A percentile compares a stretch with the other conserved stretches of the same genome.
These are phyloP conservation scores for Psilocybe subaeruginosa DNA, from an alignment of 768 basidiomycete species.

Conservation along the genomic window DNA sequence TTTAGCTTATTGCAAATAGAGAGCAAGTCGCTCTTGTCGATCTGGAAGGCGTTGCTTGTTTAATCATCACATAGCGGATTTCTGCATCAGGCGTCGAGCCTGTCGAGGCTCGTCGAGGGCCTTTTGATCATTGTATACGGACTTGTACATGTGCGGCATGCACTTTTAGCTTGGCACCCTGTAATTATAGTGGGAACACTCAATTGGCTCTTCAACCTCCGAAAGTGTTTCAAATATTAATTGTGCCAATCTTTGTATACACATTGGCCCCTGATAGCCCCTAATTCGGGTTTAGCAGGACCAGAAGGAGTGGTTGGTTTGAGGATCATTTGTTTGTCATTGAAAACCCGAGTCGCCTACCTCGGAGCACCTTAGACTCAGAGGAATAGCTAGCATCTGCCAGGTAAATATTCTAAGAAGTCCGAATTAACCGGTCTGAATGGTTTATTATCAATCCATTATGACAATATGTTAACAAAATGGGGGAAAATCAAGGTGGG, in stretches of 20 bases:
- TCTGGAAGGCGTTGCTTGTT: conserved; percentile 50
- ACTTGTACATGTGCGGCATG: neutral
- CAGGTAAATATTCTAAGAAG: too few relatives aligned
- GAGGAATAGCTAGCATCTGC: too few relatives aligned
- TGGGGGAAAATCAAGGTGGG: neutral
- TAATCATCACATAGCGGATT: conserved; percentile 54
- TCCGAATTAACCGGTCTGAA: neutral
- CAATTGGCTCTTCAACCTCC: neutral
- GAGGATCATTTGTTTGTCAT: too few relatives aligned
- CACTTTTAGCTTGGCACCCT: neutral
- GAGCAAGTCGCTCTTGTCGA: conserved; percentile 55
- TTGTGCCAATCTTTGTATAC: too few relatives aligned
- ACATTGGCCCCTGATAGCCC: too few relatives aligned
- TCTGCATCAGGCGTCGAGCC: neutral
- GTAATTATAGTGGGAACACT: neutral
- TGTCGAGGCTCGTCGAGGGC: neutral
- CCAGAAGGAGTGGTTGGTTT: too few relatives aligned
- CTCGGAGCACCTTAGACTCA: too few relatives aligned
- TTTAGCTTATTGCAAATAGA: conserved; percentile 29
- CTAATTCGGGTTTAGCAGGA: too few relatives aligned
- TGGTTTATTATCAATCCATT: neutral
- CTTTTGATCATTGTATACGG: neutral
- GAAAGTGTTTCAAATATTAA: too few relatives aligned
- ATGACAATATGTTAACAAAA: neutral
- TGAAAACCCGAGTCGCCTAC: too few relatives aligned